Percentiles rank a stretch among this genome's conserved stretches.
Conservation (phyloP, 129 eudicot species). For the Arctium minus region DNA sequence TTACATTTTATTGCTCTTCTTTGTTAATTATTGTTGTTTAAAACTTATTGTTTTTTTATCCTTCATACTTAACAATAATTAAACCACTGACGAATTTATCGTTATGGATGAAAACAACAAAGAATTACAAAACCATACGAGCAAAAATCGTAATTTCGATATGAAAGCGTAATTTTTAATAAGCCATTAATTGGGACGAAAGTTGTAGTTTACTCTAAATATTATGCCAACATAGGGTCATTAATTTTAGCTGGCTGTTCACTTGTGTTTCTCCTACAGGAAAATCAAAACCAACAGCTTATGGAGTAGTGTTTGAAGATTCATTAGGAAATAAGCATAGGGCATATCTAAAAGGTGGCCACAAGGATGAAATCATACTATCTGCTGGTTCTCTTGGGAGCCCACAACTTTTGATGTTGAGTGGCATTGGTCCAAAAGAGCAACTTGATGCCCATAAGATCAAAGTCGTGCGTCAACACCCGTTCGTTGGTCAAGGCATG, state of each 20-base stretch:
- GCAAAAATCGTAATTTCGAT: no score
- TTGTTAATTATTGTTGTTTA: no score
- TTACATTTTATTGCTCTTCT: no score
- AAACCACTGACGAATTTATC: not conserved
- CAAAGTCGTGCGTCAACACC: conserved; percentile 46
- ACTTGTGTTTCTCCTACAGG: conserved; percentile 24
- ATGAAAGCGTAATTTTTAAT: no score
- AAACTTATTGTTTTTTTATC: no score
- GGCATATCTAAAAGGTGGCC: conserved; percentile 46
- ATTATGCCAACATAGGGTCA: not conserved
- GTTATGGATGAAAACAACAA: no score
- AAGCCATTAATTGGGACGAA: not conserved
- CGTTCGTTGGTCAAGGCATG: conserved; percentile 67
- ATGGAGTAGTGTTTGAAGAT: conserved; percentile 62
- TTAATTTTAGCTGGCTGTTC: not conserved
- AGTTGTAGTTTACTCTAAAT: not conserved
- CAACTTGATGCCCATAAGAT: conserved; percentile 58
- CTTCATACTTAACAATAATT: no score
- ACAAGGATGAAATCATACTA: conserved; percentile 50
- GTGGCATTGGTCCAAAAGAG: conserved; percentile 67
- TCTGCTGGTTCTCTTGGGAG: conserved; percentile 78
- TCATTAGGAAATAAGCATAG: conserved; percentile 46
- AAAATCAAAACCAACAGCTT: conserved; percentile 44
- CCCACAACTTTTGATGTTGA: conserved; percentile 78
- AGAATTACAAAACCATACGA: no score